Percentiles rank a stretch among this genome's conserved stretches.
phyloP scores from a whole-genome alignment of 1,139 yeast species.

The Scheffersomyces parashehatae region DNA sequence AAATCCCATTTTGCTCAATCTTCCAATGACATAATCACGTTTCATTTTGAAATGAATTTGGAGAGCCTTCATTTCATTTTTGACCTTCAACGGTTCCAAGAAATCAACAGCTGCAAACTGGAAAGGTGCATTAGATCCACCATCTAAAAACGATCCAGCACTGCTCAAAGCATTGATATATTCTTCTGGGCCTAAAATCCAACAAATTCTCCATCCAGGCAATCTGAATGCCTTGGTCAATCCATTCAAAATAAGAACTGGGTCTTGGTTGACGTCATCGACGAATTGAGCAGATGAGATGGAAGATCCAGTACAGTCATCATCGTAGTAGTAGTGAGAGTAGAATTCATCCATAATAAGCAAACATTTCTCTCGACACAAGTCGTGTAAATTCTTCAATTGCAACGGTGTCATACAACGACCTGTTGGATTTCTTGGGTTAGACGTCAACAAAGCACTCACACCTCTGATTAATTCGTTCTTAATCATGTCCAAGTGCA shows the following conservation, averaged over 20 bases:
- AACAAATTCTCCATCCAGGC: constrained; percentile 72
- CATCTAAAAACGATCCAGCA: constrained; percentile 66
- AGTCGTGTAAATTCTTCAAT: constrained; percentile 51
- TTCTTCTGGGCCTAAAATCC: constrained; percentile 69
- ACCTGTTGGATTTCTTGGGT: constrained; percentile 72
- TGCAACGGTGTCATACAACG: constrained; percentile 55
- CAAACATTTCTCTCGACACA: constrained; percentile 59
- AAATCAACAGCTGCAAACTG: constrained; percentile 64
- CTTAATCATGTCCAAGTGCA: constrained; percentile 57
- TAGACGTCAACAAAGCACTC: constrained; percentile 60
- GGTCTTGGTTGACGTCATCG: constrained; percentile 61
- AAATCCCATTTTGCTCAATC: constrained; percentile 61
- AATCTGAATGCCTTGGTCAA: constrained; percentile 65
- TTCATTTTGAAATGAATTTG: constrained; percentile 63
- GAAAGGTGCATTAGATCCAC: constrained; percentile 67
- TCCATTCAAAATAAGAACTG: constrained; percentile 65
- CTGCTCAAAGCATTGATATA: constrained; percentile 59
- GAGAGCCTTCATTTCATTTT: constrained; percentile 58
- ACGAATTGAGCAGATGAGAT: constrained; percentile 57
- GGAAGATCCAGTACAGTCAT: constrained; percentile 57
- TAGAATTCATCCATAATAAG: constrained; percentile 71
- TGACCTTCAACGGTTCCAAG: constrained; percentile 54
- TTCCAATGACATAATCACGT: constrained; percentile 56
- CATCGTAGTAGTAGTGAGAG: constrained; percentile 63
- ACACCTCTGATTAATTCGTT: constrained; percentile 63